Evolutionary conservation across 257 asterid genomes (phyloP), one percentile per base, ranked within the genome.

Genomic region (Fraxinus cuspidata): DNA sequence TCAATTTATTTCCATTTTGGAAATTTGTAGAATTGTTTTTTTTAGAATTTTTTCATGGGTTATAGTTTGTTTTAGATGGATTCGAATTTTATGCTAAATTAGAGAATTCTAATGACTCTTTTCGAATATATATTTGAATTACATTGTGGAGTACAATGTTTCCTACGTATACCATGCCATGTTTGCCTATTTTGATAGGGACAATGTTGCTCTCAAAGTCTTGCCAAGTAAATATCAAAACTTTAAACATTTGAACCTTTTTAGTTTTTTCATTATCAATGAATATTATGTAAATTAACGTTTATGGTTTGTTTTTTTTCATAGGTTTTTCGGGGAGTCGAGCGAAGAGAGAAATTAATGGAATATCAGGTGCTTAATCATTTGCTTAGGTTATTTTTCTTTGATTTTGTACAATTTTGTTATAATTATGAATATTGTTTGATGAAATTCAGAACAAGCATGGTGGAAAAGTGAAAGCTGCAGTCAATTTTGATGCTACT

Each of bases 131-230:
- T 23, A 70, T 35, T 27, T 40, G 2, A n/a, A 63, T 81, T 84
- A 71, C 89, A 92, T 96, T 74, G 96, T 92, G 74, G 97, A 92
- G 83, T 92, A 90, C 35, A 32, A 32, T 0, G 35, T 32, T 32
- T 32, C 35, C 35, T 32, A 32, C 4, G 35, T 32, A 32, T 32
- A 32, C 35, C 35, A 4, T 32, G 35, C 35, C 35, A 32, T 32
- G 35, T 32, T 32, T 32, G 35, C 35, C 5, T 32, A 32, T 32
- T 3, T 32, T 32, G 35, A 32, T 32, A 32, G 35, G 49, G 97
- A 92, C 84, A 92, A 92, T 79, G 94, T 92, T 81, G 96, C 97
- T 65, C 92, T 90, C 73, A 90, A 89, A 85, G 96, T 34, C 93
- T 92, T 11, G 97, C 97, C 38, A 90, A 89, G 96, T 92, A 87